Base-by-base conservation (phyloP, 352 stramenopile species). In the Phytophthora cajani region DNA sequence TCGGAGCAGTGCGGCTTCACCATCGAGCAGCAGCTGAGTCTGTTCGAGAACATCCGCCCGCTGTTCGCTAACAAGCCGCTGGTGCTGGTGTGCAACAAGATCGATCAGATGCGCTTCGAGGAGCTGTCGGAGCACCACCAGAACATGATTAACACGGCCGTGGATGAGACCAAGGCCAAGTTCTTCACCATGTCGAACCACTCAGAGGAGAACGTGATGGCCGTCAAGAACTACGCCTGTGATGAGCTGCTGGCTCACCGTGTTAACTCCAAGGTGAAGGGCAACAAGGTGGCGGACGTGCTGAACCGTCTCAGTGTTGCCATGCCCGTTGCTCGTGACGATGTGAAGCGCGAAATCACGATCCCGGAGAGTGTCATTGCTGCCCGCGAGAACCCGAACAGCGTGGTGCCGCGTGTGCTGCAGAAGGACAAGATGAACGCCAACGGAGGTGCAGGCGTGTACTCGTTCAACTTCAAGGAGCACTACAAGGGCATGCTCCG, bases 21-120 rank as follows among this genome's bases (percentile, higher is more conserved):
- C 36, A 98, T 99, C 68, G 97, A 99, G 72, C 94, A 99, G 75
- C 98, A 99, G 80, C 89, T 98, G 58, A 97, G 89, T 38, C 80
- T 99, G 16, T 99, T 99, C 73, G 80, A 95, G 59, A 98, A 96
- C 78, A 99, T 99, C 84, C 96, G 97, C 25, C 97, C 98, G 33
- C 85, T 99, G 1, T 99, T 99, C 72, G 93, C 97, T 25, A 99
- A 99, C 85, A 99, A 99, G 86, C 97, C 99, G 71, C 84, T 99
- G 3, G 89, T 99, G 60, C 83, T 99, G 21, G 97, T 99, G 52
- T 95, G 96, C 72, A 99, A 99, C 86, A 99, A 99, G 85, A 98
- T 98, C 64, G 98, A 99, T 80, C 86, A 98, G 67, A 94, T 97
- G 74, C 91, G 89, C 42, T 99, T 97, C 72, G 95, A 99, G 14